Evolutionary conservation across 306 rosid genomes (phyloP), one percentile per base, ranked within the genome.

Genomic region (Boehmeria nivea): DNA sequence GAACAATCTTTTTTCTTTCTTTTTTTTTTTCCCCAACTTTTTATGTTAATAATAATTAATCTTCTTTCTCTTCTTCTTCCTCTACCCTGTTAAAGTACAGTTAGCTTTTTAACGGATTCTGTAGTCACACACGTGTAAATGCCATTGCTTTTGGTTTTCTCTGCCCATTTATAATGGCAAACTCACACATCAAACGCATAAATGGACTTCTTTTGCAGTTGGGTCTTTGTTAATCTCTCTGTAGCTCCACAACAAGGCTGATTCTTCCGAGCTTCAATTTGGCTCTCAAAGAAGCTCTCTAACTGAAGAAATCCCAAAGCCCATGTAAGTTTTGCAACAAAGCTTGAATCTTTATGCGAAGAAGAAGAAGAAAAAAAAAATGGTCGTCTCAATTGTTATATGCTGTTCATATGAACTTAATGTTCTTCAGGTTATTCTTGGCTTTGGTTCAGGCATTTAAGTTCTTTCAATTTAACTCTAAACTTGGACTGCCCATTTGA

Each of bases 81-180:
- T 71, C 66, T 46, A 37, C 76, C 57, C 55, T 57, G 43, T 65
- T 54, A 31, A 27, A 69, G 51, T 62, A 64, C 61, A 51, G 43
- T 40, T 40, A 59, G 59, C 67, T 57, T 48, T 77, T 50, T 51
- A 70, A 75, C 74, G 16, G 75, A 76, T 65, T 76, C 54, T 78
- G 77, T 72, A 61, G 61, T 39, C 64, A 60, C 64, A 19, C 76
- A 77, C 81, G 79, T 70, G 86, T 61, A 76, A 39, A 48, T 56
- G 33, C 42, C 78, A 59, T 58, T 74, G 71, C 72, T 76, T 71
- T 66, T 59, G 67, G 59, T 71, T 56, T 52, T 68, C 31, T 57
- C 46, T 43, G 13, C 49, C 55, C 46, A 50, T 73, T 50, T 65
- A 47, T 50, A 60, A 27, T 69, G 44, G 65, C 57, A 16, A 42